These are phyloP conservation scores for Talaromyces adpressus DNA, from an alignment of 495 filamentous ascomycete species.

Conservation along the genomic window DNA sequence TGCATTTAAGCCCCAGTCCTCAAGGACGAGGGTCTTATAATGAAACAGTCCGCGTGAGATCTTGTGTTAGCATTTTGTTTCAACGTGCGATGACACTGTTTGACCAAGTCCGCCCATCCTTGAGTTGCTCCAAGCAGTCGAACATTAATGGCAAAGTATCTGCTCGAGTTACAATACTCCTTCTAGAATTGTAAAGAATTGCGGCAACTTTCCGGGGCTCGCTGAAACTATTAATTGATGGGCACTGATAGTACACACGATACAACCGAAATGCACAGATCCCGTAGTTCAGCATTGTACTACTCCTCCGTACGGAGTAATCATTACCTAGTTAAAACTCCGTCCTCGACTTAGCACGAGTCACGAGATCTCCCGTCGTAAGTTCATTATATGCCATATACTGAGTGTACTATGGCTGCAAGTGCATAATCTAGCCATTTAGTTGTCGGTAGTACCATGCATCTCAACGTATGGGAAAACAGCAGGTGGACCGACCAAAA, in stretches of 20 bases:
- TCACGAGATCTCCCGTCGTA: neutral
- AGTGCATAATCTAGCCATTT: neutral
- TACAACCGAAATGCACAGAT: neutral
- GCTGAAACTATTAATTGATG: neutral
- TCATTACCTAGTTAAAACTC: neutral
- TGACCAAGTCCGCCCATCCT: too few relatives aligned
- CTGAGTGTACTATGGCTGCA: neutral
- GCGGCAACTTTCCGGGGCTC: neutral
- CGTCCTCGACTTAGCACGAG: neutral
- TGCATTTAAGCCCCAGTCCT: neutral
- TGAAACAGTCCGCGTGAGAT: neutral
- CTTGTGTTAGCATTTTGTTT: neutral
- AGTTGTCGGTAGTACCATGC: neutral
- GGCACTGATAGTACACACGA: neutral
- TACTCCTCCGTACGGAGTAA: too few relatives aligned
- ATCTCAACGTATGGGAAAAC: neutral
- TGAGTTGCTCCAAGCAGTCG: too few relatives aligned
- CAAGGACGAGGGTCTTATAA: neutral
- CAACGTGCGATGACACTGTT: too few relatives aligned
- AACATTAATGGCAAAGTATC: neutral
- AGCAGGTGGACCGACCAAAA: neutral
- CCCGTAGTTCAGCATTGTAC: neutral
- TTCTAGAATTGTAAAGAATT: neutral
- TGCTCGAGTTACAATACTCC: too few relatives aligned
- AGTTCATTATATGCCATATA: neutral